Conservation (phyloP, 1,139 yeast genomes). For the Pichiaceae sp. region DNA sequence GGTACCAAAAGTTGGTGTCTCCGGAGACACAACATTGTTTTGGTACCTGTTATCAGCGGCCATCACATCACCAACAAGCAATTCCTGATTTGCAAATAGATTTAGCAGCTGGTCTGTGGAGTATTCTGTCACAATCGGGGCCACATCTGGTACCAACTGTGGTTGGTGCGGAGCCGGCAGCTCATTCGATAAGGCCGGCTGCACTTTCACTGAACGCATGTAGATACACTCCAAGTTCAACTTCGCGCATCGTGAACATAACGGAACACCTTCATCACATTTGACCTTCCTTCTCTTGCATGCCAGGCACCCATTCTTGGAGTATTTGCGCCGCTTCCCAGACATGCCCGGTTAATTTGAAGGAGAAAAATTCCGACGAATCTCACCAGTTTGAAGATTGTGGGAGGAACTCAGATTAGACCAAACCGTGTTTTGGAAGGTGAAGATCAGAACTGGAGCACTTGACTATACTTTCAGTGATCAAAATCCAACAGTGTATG, state of each 20-base stretch:
- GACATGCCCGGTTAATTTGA: background rate
- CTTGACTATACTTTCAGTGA: too few relatives aligned
- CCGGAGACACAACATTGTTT: background rate
- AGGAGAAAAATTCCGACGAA: too few relatives aligned
- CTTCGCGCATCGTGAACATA: slow-evolving; percentile 10
- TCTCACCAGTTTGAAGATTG: too few relatives aligned
- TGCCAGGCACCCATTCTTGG: slow-evolving; percentile 59
- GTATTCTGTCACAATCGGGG: too few relatives aligned
- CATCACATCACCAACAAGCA: slow-evolving; percentile 15
- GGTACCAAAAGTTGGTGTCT: background rate
- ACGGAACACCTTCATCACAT: slow-evolving; percentile 82
- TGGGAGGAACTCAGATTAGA: too few relatives aligned
- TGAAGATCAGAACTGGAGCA: too few relatives aligned
- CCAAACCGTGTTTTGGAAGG: too few relatives aligned
- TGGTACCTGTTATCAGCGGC: slow-evolving; percentile 12
- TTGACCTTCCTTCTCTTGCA: slow-evolving; percentile 85
- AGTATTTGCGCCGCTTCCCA: slow-evolving; percentile 3
- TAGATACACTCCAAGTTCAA: slow-evolving; percentile 30
- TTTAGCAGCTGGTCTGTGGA: slow-evolving; percentile 11
- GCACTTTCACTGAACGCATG: slow-evolving; percentile 18
- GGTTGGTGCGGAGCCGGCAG: background rate
- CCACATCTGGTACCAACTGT: background rate
- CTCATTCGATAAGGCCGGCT: slow-evolving; percentile 4
- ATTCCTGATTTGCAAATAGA: slow-evolving; percentile 16
- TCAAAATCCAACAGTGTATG: too few relatives aligned